phyloP scores from a whole-genome alignment of 2,329 filamentous ascomycete species.

The Gnomoniopsis sp. region DNA sequence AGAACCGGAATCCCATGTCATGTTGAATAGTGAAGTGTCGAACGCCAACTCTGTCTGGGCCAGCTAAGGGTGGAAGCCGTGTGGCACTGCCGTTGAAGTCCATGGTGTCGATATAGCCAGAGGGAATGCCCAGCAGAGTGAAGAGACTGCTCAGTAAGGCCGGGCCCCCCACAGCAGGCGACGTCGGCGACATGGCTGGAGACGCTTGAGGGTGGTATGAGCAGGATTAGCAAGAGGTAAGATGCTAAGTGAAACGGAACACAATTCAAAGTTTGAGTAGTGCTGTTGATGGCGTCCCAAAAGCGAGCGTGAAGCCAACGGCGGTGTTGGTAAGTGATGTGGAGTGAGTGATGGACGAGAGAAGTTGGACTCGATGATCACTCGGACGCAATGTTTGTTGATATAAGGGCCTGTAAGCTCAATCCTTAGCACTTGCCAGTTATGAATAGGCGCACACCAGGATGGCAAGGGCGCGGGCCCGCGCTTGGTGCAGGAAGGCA shows the following conservation, averaged over 20 bases:
- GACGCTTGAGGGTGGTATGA: background rate
- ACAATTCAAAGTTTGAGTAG: background rate
- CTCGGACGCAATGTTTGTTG: background rate
- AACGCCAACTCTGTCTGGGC: slow-evolving; percentile 1
- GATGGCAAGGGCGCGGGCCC: background rate
- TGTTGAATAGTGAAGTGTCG: background rate
- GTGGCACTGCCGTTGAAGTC: slow-evolving; percentile 6
- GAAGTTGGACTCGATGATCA: background rate
- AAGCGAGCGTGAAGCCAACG: slow-evolving; percentile 7
- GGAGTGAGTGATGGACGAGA: background rate
- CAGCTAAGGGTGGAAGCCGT: background rate
- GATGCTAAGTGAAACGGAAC: background rate
- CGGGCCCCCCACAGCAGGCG: background rate
- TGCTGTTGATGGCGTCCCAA: slow-evolving; percentile 4
- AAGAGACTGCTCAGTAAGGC: background rate
- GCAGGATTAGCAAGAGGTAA: background rate
- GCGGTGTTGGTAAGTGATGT: background rate
- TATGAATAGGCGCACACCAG: background rate
- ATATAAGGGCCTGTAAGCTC: background rate
- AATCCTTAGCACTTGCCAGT: background rate
- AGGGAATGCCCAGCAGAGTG: background rate
- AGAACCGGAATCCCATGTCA: background rate
- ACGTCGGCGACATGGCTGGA: slow-evolving; percentile 11
- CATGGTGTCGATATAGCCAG: background rate
- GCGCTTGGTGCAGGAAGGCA: no score